Base-by-base conservation (phyloP, 2,329 filamentous ascomycete species). In the Pyrenochaeta sp. region DNA sequence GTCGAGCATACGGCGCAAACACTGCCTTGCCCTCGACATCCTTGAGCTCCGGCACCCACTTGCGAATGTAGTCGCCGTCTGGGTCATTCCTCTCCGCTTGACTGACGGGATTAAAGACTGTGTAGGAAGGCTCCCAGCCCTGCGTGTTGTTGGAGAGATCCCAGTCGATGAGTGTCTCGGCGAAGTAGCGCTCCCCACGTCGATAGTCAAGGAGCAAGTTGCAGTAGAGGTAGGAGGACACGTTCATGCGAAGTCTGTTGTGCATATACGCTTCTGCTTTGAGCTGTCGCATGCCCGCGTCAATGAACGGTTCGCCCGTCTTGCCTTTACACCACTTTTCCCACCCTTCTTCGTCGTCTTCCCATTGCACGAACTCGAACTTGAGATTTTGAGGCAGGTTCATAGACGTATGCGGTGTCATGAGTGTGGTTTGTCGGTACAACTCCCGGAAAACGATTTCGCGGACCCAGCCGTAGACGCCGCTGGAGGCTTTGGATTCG, bases 391-490 rank as follows among this genome's bases (percentile, higher is more conserved):
- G 75, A 0, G 77, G 77, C 1, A 79, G 53, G 24, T 78, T 79
- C 75, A 81, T 79, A 11, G 66, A 65, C 3, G 71, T 77, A 42
- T 80, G 77, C 0, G 77, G 77, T 0, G 72, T 76, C 8, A 63
- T 67, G 40, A 78, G 58, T 5, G 72, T 74, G 3, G 74, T 74
- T 40, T 80, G 77, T 9, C 77, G 67, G 56, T 80, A 80, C 17
- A 79, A 69, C 48, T 80, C 77, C 1, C 77, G 72, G 53, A 80
- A 80, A 3, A 77, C 75, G 36, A 80, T 69, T 54, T 80, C 77
- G 7, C 77, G 76, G 1, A 80, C 76, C 77, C 77, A 80, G 7
- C 69, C 57, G 23, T 70, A 65, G 8, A 74, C 65, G 3, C 73
- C 74, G 0, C 69, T 49, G 8, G 63, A 67, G 4, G 64, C 52